These are phyloP conservation scores for Cytospora piceae DNA, from an alignment of 2,329 filamentous ascomycete genomes.

Conservation along the genomic window DNA sequence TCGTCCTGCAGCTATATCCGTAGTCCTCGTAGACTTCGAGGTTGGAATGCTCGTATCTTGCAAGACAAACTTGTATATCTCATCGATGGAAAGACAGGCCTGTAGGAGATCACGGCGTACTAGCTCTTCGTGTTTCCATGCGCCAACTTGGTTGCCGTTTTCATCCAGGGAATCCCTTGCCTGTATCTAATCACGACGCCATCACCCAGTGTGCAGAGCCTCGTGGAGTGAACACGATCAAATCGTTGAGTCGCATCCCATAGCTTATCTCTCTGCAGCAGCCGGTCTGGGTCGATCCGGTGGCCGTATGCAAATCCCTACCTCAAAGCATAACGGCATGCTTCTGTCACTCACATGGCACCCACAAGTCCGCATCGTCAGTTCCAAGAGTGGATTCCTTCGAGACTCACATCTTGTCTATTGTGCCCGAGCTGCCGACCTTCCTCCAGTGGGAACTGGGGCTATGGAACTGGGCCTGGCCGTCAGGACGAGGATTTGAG, in stretches of 20 bases:
- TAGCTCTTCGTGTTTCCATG: background rate
- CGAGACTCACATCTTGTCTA: background rate
- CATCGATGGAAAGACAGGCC: background rate
- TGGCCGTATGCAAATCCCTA: too few relatives aligned
- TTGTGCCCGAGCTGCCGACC: background rate
- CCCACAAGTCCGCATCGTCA: background rate
- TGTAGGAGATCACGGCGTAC: background rate
- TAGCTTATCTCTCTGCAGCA: background rate
- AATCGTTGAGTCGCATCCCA: background rate
- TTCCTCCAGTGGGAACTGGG: background rate
- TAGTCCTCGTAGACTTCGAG: background rate
- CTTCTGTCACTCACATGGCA: too few relatives aligned
- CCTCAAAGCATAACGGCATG: too few relatives aligned
- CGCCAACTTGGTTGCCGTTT: too few relatives aligned
- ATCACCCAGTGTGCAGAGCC: background rate
- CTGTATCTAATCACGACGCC: background rate
- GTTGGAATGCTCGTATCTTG: background rate
- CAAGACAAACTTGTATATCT: background rate
- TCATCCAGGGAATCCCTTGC: too few relatives aligned
- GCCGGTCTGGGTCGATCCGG: background rate
- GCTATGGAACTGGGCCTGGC: background rate
- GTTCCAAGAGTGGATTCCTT: background rate
- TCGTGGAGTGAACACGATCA: background rate
- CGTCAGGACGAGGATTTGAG: background rate
- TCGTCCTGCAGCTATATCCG: slow-evolving; percentile 1